These are phyloP conservation scores for Plasmodium coatneyi DNA, from an alignment of 169 alveolate genomes.

Conservation along the genomic window DNA sequence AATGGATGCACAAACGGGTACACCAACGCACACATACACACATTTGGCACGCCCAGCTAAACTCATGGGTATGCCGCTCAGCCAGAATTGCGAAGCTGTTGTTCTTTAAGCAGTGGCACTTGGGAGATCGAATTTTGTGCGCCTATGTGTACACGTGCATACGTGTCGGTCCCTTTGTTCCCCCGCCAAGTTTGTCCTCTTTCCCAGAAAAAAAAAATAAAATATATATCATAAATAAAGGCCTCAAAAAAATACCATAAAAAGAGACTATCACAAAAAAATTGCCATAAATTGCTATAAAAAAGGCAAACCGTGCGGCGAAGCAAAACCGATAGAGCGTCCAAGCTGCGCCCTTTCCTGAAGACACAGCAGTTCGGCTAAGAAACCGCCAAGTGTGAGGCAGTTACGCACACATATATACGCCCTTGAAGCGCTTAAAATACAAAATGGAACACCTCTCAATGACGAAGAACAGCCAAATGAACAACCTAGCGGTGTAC, in stretches of 20 bases:
- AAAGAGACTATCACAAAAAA: not conserved
- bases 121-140: not conserved
- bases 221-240: not conserved
- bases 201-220: not conserved
- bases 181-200: not conserved
- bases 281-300: not conserved
- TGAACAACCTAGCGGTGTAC: not conserved
- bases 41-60: not conserved
- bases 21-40: not conserved
- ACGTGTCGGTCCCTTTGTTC: not conserved
- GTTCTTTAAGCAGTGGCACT: not conserved
- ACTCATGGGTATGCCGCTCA: not conserved
- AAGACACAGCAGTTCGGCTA: not conserved
- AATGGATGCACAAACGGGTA: not conserved
- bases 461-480: slow-evolving; percentile 9
- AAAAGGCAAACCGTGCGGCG: not conserved
- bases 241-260: not conserved
- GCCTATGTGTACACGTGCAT: not conserved
- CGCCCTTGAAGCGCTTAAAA: not conserved
- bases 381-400: not conserved
- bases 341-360: not conserved
- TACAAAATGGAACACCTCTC: slow-evolving; percentile 34
- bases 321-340: not conserved
- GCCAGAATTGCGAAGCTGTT: not conserved
- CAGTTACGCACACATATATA: not conserved